Conservation (phyloP, 1,284 basidiomycete genomes). For the Fistulina hepatica region DNA sequence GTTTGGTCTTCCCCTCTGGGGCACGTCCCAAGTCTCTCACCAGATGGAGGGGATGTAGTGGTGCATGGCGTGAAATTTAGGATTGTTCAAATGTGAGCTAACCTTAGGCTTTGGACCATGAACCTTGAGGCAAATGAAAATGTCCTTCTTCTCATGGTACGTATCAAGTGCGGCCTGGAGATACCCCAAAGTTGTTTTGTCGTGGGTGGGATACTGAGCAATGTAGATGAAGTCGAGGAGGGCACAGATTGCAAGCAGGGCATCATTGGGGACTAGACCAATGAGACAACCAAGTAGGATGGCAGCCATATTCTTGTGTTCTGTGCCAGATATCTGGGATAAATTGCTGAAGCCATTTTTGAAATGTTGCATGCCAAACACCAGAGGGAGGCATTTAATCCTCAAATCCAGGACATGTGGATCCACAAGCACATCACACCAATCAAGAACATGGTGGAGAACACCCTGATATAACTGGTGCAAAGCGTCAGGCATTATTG, state of each 20-base stretch:
- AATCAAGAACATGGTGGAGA: conserved; percentile 20
- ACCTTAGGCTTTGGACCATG: too few relatives aligned
- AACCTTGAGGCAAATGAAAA: conserved; percentile 17
- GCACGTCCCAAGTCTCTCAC: conserved; percentile 8
- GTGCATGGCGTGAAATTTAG: conserved; percentile 18
- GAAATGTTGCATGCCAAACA: conserved; percentile 25
- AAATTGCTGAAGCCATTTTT: conserved; percentile 25
- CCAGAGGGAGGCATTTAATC: conserved; percentile 20
- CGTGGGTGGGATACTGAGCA: conserved; percentile 20
- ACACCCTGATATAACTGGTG: conserved; percentile 22
- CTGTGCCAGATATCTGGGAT: conserved; percentile 21
- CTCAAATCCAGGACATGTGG: conserved; percentile 22
- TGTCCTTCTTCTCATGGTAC: conserved; percentile 23
- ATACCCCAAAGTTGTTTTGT: conserved; percentile 14
- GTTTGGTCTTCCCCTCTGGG: too few relatives aligned
- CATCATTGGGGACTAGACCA: conserved; percentile 2
- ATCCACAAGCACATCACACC: conserved; percentile 18
- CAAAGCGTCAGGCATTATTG: conserved; percentile 21
- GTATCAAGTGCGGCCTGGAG: conserved; percentile 15
- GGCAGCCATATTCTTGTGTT: conserved; percentile 25
- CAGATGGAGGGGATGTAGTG: conserved; percentile 15
- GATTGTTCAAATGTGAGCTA: conserved; percentile 22
- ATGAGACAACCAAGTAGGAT: conserved; percentile 18
- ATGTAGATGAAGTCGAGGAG: conserved; percentile 21
- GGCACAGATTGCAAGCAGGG: conserved; percentile 12